phyloP scores from a whole-genome alignment of 345 rosid genomes.

The Brassica cretica region DNA sequence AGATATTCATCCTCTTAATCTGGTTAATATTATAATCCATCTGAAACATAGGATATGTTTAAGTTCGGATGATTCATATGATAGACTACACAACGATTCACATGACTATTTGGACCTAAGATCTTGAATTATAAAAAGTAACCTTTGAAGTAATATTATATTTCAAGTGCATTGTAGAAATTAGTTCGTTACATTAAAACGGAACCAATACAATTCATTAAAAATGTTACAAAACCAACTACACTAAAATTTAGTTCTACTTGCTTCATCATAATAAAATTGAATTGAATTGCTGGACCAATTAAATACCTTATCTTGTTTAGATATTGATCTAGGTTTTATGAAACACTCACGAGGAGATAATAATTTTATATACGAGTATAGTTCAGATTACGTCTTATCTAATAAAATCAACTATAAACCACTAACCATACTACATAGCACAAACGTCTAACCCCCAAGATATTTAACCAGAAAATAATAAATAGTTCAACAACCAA shows the following conservation, averaged over 20 bases:
- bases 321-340: background rate
- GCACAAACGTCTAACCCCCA: conserved; percentile 21
- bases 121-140: background rate
- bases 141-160: background rate
- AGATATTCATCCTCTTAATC: too few relatives aligned
- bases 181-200: background rate
- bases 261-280: background rate
- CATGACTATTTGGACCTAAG: background rate
- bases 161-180: background rate
- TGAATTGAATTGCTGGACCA: conserved; percentile 1
- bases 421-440: conserved; percentile 38
- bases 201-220: background rate
- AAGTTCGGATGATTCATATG: too few relatives aligned
- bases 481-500: conserved; percentile 36
- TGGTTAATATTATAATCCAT: too few relatives aligned
- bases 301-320: conserved; percentile 15
- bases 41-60: too few relatives aligned
- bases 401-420: conserved; percentile 28
- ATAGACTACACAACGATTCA: too few relatives aligned
- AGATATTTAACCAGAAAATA: conserved; percentile 1
- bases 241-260: background rate
- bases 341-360: conserved; percentile 21
- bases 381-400: conserved; percentile 15
- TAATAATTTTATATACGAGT: background rate
- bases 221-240: conserved; percentile 6